Conservation (phyloP, 2,329 filamentous ascomycete species). For the Aspergillus carbonarius region DNA sequence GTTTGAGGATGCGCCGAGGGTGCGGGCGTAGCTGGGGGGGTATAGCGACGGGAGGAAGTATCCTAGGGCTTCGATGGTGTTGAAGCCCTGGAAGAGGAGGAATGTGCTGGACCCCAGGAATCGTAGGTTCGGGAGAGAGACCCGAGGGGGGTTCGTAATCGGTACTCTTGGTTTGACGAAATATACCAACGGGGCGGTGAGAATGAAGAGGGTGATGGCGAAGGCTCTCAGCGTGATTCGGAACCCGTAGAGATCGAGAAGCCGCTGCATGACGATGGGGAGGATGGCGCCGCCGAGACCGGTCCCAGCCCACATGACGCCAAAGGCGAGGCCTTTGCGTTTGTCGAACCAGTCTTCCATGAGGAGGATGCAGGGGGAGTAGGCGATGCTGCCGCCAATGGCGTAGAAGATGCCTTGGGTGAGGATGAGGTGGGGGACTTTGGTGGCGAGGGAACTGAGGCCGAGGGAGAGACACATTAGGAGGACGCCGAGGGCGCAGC, state of each 20-base stretch:
- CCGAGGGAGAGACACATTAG: slow-evolving; percentile 27
- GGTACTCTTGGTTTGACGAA: slow-evolving; percentile 47
- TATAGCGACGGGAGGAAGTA: slow-evolving; percentile 41
- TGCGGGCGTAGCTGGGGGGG: slow-evolving; percentile 40
- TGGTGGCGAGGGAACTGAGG: slow-evolving; percentile 26
- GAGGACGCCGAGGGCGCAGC: slow-evolving; percentile 21
- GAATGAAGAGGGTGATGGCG: slow-evolving; percentile 32
- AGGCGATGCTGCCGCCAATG: slow-evolving; percentile 50
- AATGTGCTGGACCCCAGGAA: slow-evolving; percentile 41
- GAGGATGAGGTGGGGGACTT: slow-evolving; percentile 24
- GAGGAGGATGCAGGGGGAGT: slow-evolving; percentile 47
- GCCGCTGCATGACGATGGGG: slow-evolving; percentile 46
- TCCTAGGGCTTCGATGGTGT: slow-evolving; percentile 38
- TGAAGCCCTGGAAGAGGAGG: slow-evolving; percentile 50
- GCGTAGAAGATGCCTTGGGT: slow-evolving; percentile 37
- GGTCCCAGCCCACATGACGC: slow-evolving; percentile 39
- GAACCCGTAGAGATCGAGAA: slow-evolving; percentile 46
- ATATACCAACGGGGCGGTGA: slow-evolving; percentile 26
- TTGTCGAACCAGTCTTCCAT: slow-evolving; percentile 55
- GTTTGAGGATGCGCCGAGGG: slow-evolving; percentile 23
- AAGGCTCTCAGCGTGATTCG: slow-evolving; percentile 47
- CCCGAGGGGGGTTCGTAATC: slow-evolving; percentile 11
- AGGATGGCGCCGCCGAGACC: slow-evolving; percentile 45
- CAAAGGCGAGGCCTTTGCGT: slow-evolving; percentile 45
- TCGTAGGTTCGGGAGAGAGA: slow-evolving; percentile 24